A percentile compares a stretch with the other conserved stretches of the same genome.
Conservation (phyloP, 1,284 basidiomycete genomes). For the Melampsora abietis-canadensis region DNA sequence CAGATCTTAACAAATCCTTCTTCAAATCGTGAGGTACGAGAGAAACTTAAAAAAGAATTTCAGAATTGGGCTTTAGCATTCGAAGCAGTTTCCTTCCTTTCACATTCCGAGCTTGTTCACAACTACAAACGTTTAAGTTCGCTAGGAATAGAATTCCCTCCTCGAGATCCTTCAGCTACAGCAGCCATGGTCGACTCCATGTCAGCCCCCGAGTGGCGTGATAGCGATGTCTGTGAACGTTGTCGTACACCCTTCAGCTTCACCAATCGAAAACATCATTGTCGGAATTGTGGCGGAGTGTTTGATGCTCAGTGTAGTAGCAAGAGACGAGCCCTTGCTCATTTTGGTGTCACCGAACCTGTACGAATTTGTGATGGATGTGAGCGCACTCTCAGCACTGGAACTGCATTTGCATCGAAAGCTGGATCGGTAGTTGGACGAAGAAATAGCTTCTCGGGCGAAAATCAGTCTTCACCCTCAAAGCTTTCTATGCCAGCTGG, state of each 20-base stretch:
- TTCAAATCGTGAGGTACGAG: constrained; percentile 77
- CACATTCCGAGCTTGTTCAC: constrained; percentile 65
- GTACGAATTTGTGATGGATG: constrained; percentile 95
- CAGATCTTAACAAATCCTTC: constrained; percentile 61
- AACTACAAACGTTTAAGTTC: constrained; percentile 53
- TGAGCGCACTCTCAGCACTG: constrained; percentile 56
- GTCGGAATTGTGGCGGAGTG: constrained; percentile 93
- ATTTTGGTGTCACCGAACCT: constrained; percentile 87
- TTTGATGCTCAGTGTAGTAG: constrained; percentile 93
- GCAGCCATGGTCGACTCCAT: constrained; percentile 81
- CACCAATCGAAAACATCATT: constrained; percentile 97
- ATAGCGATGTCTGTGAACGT: constrained; percentile 88
- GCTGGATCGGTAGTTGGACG: constrained; percentile 21
- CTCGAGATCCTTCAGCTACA: constrained; percentile 67
- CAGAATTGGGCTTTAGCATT: constrained; percentile 93
- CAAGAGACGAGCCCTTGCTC: constrained; percentile 77
- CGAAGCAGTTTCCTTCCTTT: constrained; percentile 71
- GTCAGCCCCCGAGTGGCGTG: constrained; percentile 89
- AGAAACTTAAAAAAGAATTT: constrained; percentile 70
- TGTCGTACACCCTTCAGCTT: constrained; percentile 89
- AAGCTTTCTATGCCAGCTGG: constrained; percentile 48
- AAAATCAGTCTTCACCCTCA: constrained; percentile 6
- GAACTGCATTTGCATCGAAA: constrained; percentile 48
- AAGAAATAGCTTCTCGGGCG: constrained; percentile 39
- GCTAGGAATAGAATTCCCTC: constrained; percentile 72